Evolutionary conservation across 2,329 filamentous ascomycete genomes (phyloP), one percentile per base, ranked within the genome.

Genomic region (Plenodomus biglobosus): DNA sequence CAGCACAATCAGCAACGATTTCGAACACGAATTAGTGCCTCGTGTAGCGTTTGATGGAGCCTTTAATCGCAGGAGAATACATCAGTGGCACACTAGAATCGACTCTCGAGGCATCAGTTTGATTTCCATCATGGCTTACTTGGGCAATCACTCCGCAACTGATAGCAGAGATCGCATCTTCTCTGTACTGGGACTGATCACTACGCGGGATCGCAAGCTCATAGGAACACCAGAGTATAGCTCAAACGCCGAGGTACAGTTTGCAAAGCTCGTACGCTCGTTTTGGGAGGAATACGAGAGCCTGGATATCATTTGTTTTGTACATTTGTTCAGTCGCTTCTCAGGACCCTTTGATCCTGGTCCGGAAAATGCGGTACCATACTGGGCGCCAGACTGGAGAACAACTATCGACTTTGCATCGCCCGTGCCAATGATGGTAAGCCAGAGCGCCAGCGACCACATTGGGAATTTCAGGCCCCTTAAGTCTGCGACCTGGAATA

Each of bases 341-440:
- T 52, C 62, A 2, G 55, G 50, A 6, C 46, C 52, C 2, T 38
- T 27, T 1, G 56, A 65, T 34, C 42, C 48, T 1, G 59, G 53
- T 1, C 2, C 30, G 8, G 35, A 57, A 3, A 10, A 49, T n/a
- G 52, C 53, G 4, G 48, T 56, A 1, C 62, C 66, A 4, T 62
- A 55, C 2, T 68, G 64, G 65, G 48, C 54, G 8, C 66, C 66
- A 3, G 65, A 68, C 36, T 69, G 65, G 63, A 46, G 65, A 19
- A 54, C 54, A 2, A 52, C 53, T 3, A 59, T 61, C 37, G 58
- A 65, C 11, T 65, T 56, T 38, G 59, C 59, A 37, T 66, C 62
- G 13, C 65, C 66, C n/a, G 64, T 69, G 7, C 66, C 66, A 20
- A 49, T 69, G 8, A 67, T 68, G 62, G 66, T 59, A n/a, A 67